Evolutionary conservation across 2,329 filamentous ascomycete species (phyloP).

Genomic region (Diplodia mutila): DNA sequence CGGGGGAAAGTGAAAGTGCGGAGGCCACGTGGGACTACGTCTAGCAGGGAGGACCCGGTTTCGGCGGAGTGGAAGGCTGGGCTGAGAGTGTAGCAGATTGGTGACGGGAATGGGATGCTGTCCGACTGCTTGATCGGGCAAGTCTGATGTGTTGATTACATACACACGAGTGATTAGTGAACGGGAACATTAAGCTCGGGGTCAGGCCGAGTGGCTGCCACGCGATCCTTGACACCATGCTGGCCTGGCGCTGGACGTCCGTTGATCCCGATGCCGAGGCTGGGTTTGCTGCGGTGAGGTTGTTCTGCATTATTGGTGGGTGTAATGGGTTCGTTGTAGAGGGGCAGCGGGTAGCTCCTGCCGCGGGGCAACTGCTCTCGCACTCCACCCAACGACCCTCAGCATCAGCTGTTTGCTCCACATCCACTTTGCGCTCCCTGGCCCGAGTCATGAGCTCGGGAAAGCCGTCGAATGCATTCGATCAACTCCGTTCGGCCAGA

Average conservation of each 20-base stretch:
- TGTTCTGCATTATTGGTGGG: neutral
- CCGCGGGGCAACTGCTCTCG: neutral
- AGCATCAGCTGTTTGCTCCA: neutral
- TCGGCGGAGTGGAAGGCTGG: no score
- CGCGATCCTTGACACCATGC: neutral
- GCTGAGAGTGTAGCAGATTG: neutral
- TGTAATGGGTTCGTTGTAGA: neutral
- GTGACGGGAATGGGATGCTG: neutral
- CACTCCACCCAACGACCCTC: neutral
- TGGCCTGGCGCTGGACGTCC: neutral
- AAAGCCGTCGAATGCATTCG: neutral
- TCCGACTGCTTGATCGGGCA: neutral
- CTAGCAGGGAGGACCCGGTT: neutral
- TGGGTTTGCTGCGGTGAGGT: no score
- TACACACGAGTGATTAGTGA: constrained; percentile 8
- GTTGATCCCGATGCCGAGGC: no score
- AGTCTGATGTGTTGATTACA: neutral
- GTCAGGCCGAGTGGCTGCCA: neutral
- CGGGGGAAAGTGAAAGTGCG: neutral
- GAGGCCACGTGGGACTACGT: neutral
- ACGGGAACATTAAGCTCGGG: neutral
- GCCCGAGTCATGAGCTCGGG: neutral
- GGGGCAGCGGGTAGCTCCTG: neutral
- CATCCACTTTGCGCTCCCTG: neutral
- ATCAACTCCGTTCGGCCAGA: neutral